Conservation (phyloP, 352 stramenopile genomes). For the Phytophthora rubi region DNA sequence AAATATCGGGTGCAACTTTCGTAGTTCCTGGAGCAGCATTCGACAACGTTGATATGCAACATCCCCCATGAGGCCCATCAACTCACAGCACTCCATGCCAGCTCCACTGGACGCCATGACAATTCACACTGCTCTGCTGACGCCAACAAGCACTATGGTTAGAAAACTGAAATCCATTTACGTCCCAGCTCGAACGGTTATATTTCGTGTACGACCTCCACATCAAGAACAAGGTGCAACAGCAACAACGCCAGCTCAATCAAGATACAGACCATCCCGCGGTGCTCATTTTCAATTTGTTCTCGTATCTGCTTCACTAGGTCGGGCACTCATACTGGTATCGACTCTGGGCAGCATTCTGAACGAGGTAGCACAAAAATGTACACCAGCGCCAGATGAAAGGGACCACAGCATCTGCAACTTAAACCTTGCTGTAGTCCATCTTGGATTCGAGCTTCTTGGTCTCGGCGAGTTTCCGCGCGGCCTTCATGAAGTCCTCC, state of each 20-base stretch:
- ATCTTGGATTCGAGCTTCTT: slow-evolving; percentile 99
- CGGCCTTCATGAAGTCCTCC: slow-evolving; percentile 99
- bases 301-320: slow-evolving; percentile 26
- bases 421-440: slow-evolving; percentile 99
- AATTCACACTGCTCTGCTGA: not conserved
- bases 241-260: slow-evolving; percentile 3
- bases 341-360: slow-evolving; percentile 7
- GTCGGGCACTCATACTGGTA: slow-evolving; percentile 15
- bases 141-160: not conserved
- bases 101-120: slow-evolving; percentile 24
- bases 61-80: slow-evolving; percentile 63
- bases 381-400: not conserved
- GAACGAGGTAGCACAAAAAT: slow-evolving; percentile 16
- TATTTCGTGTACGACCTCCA: slow-evolving; percentile 25
- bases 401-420: slow-evolving; percentile 1
- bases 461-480: slow-evolving; percentile 98
- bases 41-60: slow-evolving; percentile 67
- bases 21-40: slow-evolving; percentile 67
- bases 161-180: slow-evolving; percentile 8
- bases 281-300: slow-evolving; percentile 35
- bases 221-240: not conserved
- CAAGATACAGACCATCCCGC: slow-evolving; percentile 32
- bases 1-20: slow-evolving; percentile 55
- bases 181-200: not conserved
- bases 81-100: slow-evolving; percentile 52